phyloP scores from a whole-genome alignment of 805 yeast species.

The Spathaspora hagerdaliae region DNA sequence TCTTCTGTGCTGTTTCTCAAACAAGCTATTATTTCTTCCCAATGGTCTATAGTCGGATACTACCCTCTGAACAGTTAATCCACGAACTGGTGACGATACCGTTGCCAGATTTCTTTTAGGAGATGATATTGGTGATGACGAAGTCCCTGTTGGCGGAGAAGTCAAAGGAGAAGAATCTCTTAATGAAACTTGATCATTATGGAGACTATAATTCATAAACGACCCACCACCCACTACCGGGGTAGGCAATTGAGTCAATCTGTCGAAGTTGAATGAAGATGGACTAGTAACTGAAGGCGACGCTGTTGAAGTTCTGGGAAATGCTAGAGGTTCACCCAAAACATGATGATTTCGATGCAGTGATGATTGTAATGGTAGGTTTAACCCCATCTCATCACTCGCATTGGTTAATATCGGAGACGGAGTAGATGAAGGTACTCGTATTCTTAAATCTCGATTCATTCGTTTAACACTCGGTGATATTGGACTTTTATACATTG shows the following conservation, averaged over 20 bases:
- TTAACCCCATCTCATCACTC: no score
- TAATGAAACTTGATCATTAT: background rate
- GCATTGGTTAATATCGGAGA: background rate
- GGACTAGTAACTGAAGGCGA: background rate
- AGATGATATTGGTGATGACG: conserved; percentile 2
- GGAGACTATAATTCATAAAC: conserved; percentile 12
- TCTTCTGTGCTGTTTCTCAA: conserved; percentile 13
- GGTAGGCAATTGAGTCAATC: conserved; percentile 43
- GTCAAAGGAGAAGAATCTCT: background rate
- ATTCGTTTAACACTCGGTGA: background rate
- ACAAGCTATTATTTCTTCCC: conserved; percentile 15
- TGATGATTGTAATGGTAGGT: background rate
- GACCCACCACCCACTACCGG: conserved; percentile 31
- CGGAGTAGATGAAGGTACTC: background rate
- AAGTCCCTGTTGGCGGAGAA: background rate
- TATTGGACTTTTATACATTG: background rate
- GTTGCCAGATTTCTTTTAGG: background rate
- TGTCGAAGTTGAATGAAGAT: conserved; percentile 18
- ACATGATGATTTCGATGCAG: background rate
- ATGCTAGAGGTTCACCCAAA: background rate
- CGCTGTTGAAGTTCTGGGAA: background rate
- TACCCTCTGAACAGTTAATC: conserved; percentile 16
- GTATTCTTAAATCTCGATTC: background rate
- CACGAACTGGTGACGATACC: conserved; percentile 1
- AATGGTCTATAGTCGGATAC: conserved; percentile 36